Evolutionary conservation across 2,329 filamentous ascomycete species (phyloP), one percentile per base, ranked within the genome.

Genomic region (Colletotrichum costaricense): DNA sequence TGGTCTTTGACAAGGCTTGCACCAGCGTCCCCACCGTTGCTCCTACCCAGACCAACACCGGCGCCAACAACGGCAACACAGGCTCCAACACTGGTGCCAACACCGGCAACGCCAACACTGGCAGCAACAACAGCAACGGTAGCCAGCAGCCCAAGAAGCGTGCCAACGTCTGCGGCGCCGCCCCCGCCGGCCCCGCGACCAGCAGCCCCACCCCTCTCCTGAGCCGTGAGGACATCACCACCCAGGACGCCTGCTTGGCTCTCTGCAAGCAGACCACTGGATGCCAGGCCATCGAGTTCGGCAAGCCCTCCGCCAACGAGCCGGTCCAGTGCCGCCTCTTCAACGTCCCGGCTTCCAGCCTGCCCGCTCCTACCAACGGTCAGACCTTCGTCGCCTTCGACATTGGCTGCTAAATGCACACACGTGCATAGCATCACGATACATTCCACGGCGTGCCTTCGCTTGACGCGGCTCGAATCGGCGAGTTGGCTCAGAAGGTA

Each of bases 271-370:
- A 70, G 54, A 74, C 56, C 49, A 46, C 63, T 14, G 78, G 79
- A 8, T 76, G 76, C 67, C 79, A 79, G 79, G 77, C 73, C 12
- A 72, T 79, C 26, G 78, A 80, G 57, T 80, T 79, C 71, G 77
- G 79, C 78, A 67, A 73, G 78, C 52, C 28, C 16, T 59, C 35
- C 33, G 26, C 42, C 56, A 59, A 63, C 54, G 57, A 58, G 54
- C 59, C 69, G 16, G 54, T 46, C 30, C 42, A 73, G 65, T 74
- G 73, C 69, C 24, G 60, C 52, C 69, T 74, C 38, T 74, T 67
- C 60, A 60, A 59, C 60, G 59, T 69, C 26, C 58, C 63, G 11
- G 68, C 69, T 8, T 60, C 72, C 22, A 38, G 62, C 49, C 72
- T 74, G n/a, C 72, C 72, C 30, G 42, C 63, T n/a, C 72, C 68